A percentile compares a stretch with the other conserved stretches of the same genome.
phyloP scores from a whole-genome alignment of 805 yeast species.

The Torulaspora maleeae region DNA sequence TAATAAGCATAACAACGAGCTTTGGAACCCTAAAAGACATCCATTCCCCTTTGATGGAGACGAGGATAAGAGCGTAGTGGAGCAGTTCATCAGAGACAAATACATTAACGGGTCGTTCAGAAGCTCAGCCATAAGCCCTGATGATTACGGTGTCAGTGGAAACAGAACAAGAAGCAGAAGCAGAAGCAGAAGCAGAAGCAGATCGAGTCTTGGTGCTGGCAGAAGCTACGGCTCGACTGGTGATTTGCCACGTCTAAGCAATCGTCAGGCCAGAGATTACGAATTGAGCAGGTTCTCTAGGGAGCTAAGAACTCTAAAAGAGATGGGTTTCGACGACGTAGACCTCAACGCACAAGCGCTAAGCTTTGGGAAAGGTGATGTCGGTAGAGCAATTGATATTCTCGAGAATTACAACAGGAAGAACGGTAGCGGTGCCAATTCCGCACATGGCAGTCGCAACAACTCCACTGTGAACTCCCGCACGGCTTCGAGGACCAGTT shows the following conservation, averaged over 20 bases:
- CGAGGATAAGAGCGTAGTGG: conserved; percentile 53
- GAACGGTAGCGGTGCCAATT: conserved; percentile 37
- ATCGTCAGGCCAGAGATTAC: conserved; percentile 49
- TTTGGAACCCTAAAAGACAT: conserved; percentile 64
- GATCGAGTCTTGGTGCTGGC: conserved; percentile 4
- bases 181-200: conserved; percentile 11
- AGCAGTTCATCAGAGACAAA: conserved; percentile 58
- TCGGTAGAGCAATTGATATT: conserved; percentile 55
- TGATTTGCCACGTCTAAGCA: conserved; percentile 41
- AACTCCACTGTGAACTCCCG: conserved; percentile 22
- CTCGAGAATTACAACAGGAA: conserved; percentile 41
- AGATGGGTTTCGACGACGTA: conserved; percentile 53
- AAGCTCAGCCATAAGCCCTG: conserved; percentile 28
- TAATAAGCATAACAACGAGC: conserved; percentile 51
- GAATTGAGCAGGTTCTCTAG: conserved; percentile 50
- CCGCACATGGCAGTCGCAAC: conserved; percentile 30
- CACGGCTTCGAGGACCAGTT: conserved; percentile 11
- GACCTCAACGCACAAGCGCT: conserved; percentile 63
- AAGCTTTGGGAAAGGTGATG: conserved; percentile 52
- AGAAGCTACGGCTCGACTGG: conserved; percentile 12
- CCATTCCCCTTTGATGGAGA: conserved; percentile 77
- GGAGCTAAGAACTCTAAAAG: conserved; percentile 45
- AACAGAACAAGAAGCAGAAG: conserved; percentile 18
- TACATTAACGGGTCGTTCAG: conserved; percentile 59
- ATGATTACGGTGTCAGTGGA: conserved; percentile 24